Evolutionary conservation across 1,284 basidiomycete genomes (phyloP).

Genomic region (Exobasidium rhododendri): DNA sequence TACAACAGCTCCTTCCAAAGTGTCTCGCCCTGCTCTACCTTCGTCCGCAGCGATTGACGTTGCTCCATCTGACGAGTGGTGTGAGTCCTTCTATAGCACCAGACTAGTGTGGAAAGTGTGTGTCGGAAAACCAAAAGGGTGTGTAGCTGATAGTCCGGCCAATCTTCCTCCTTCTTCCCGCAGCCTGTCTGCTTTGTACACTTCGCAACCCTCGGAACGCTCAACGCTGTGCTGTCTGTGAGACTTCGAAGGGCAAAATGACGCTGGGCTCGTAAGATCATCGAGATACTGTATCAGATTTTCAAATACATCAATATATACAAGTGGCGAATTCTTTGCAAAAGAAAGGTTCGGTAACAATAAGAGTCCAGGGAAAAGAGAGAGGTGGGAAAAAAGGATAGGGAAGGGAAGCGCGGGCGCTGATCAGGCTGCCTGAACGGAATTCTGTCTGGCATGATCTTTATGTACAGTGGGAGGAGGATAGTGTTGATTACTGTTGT

Average conservation of each 20-base stretch:
- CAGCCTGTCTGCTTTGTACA: conserved; percentile 9
- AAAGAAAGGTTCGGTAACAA: no score
- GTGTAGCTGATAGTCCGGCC: no score
- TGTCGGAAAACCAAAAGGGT: no score
- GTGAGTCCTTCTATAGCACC: no score
- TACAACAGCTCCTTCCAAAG: no score
- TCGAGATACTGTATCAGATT: no score
- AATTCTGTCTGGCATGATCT: background rate
- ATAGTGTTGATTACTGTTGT: background rate
- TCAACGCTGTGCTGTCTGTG: conserved; percentile 6
- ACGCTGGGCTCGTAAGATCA: background rate
- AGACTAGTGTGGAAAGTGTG: no score
- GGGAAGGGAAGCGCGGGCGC: background rate
- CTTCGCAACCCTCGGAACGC: background rate
- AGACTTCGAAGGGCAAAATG: conserved; percentile 1
- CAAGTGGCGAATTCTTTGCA: no score
- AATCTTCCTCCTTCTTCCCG: background rate
- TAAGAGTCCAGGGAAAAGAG: background rate
- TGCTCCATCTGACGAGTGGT: no score
- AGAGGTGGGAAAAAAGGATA: background rate
- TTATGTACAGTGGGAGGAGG: background rate
- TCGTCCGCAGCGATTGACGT: no score
- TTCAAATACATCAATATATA: no score
- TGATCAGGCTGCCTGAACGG: background rate
- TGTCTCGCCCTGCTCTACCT: no score